Evolutionary conservation across 306 rosid species (phyloP), one percentile per base, ranked within the genome.

Genomic region (Cucurbita ficifolia): DNA sequence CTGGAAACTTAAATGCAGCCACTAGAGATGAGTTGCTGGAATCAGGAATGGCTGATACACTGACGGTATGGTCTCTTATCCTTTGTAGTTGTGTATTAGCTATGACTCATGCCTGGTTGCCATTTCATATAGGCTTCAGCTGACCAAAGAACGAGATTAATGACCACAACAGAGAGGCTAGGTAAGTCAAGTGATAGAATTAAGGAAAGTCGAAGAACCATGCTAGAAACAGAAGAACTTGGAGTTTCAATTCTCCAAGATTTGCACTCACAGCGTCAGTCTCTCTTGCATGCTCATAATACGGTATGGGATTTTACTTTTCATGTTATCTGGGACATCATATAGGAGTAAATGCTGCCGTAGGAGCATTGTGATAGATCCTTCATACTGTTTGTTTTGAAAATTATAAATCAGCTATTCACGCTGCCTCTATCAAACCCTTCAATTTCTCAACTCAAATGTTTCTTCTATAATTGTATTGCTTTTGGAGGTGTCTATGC

Each of bases 151-250:
- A 5, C 80, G 50, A 87, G 99, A 81, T 80, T 94, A 67, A 82
- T 89, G 89, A 73, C 49, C 77, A 85, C 99, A 55, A 94, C 97
- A 22, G 99, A 91, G 77, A 87, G 89, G 78, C 45, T 94, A 83
- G 84, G 86, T 83, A 87, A 85, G 75, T 77, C 97, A 50, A 67
- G 97, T 72, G 96, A 83, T 45, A 84, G 97, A 79, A 89, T 94
- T 22, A 85, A 86, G 86, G 96, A 89, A 8, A 81, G 99, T 67
- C 88, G 96, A 81, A 87, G 85, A 83, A 94, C 99, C 83, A 94
- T 94, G 94, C 83, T 94, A 83, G 98, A 94, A 85, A 94, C 97
- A 19, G 99, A 94, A 81, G 99, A 94, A 79, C 97, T 94, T 38
- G 99, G 96, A 68, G 99, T 91, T 77, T 94, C 97, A 14, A 91